Percentiles rank a stretch among this genome's conserved stretches.
Evolutionary conservation across 2,329 filamentous ascomycete genomes (phyloP).

Genomic region (Biscogniauxia mediterranea): DNA sequence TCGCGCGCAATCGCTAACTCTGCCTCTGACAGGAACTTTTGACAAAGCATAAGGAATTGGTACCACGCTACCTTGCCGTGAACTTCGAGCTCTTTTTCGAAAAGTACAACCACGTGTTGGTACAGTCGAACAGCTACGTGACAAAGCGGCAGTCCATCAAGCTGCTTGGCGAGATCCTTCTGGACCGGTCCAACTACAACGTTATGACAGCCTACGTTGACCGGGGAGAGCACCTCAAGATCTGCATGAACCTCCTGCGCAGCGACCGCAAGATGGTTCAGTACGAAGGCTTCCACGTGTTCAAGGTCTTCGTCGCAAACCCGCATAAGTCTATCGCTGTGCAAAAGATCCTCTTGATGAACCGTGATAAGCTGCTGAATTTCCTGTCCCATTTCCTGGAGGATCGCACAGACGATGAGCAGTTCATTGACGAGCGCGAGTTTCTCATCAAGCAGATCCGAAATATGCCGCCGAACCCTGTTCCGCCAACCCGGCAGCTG

Average conservation of each 20-base stretch:
- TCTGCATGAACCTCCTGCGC: slow-evolving; percentile 94
- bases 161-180: slow-evolving; percentile 86
- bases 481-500: slow-evolving; percentile 47
- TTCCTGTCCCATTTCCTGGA: slow-evolving; percentile 92
- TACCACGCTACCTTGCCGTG: slow-evolving; percentile 80
- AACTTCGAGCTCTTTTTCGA: slow-evolving; percentile 95
- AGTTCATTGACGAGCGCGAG: slow-evolving; percentile 97
- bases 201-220: slow-evolving; percentile 99
- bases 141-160: slow-evolving; percentile 99
- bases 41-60: slow-evolving; percentile 88
- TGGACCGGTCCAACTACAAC: slow-evolving; percentile 94
- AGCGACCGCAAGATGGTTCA: slow-evolving; percentile 99
- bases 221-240: slow-evolving; percentile 91
- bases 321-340: slow-evolving; percentile 97
- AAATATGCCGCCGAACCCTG: slow-evolving; percentile 60
- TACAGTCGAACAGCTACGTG: slow-evolving; percentile 93
- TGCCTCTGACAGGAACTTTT: slow-evolving; percentile 69
- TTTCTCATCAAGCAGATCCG: slow-evolving; percentile 94
- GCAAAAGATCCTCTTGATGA: slow-evolving; percentile 94
- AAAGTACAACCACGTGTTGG: slow-evolving; percentile 81
- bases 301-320: slow-evolving; percentile 99
- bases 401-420: slow-evolving; percentile 93
- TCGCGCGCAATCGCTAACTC: slow-evolving; percentile 13
- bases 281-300: slow-evolving; percentile 98
- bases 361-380: slow-evolving; percentile 82